A percentile compares a stretch with the other conserved stretches of the same genome.
Evolutionary conservation across 257 asterid species (phyloP).

Genomic region (Solanum medicagineum): DNA sequence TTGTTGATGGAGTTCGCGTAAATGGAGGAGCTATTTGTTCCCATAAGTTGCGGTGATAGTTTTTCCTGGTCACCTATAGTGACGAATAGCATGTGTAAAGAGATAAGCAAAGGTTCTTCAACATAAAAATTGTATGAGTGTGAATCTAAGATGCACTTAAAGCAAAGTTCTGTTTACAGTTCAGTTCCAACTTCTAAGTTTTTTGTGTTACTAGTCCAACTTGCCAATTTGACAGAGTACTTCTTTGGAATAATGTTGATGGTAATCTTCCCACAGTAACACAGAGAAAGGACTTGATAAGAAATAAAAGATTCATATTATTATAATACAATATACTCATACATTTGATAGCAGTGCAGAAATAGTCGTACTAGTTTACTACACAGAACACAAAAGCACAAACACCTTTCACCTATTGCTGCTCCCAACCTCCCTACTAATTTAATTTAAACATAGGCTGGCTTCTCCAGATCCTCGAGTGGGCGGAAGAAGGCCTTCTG

Average conservation of each 20-base stretch:
- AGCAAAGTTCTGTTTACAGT: too few relatives aligned
- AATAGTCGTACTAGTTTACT: neutral
- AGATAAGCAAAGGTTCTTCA: neutral
- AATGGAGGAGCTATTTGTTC: neutral
- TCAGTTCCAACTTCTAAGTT: neutral
- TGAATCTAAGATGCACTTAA: neutral
- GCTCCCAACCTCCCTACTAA: neutral
- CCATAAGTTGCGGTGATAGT: neutral
- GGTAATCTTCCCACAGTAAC: too few relatives aligned
- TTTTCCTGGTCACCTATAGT: neutral
- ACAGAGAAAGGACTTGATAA: neutral
- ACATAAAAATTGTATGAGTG: neutral
- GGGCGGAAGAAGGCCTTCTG: slow-evolving; percentile 82
- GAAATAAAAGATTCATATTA: neutral
- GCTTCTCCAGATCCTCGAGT: slow-evolving; percentile 75
- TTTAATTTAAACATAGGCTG: neutral
- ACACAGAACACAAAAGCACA: neutral
- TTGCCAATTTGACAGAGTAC: neutral
- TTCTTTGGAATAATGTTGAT: neutral
- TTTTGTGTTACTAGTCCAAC: too few relatives aligned
- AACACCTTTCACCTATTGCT: neutral
- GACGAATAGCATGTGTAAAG: neutral
- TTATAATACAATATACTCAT: neutral
- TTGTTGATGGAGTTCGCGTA: neutral
- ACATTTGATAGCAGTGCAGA: neutral